Evolutionary conservation across 768 basidiomycete species (phyloP).

Genomic region (Auriscalpium orientale): DNA sequence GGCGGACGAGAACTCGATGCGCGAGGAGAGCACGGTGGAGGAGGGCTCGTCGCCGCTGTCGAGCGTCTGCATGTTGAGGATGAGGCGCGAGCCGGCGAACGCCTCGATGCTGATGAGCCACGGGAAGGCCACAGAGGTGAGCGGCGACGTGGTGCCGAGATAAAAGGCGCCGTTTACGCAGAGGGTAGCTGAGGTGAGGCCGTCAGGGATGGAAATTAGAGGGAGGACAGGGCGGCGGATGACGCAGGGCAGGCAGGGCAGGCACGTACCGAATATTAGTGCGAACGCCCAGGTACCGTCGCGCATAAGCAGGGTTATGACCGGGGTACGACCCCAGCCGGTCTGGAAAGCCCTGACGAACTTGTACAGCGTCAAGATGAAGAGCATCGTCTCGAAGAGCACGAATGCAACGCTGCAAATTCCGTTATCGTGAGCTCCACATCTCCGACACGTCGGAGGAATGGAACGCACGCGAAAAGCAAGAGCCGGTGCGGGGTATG

Average conservation of each 20-base stretch:
- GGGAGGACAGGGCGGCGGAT: not conserved
- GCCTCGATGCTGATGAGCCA: constrained; percentile 1
- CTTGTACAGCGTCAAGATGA: constrained; percentile 18
- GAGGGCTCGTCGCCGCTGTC: not conserved
- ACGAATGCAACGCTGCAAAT: constrained; percentile 16
- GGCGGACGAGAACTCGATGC: not conserved
- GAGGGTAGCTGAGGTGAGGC: constrained; percentile 4
- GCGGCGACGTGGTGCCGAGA: not conserved
- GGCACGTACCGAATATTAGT: constrained; percentile 19
- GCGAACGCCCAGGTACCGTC: constrained; percentile 22
- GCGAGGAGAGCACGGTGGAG: not conserved
- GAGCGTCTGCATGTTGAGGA: constrained; percentile 1
- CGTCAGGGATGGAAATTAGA: not conserved
- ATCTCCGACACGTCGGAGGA: not conserved
- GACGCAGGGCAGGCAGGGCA: not conserved
- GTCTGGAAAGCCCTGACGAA: constrained; percentile 13
- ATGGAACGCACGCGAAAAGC: constrained; percentile 6
- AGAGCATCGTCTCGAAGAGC: constrained; percentile 19
- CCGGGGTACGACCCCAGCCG: constrained; percentile 17
- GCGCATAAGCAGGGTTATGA: constrained; percentile 17
- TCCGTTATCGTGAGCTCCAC: not conserved
- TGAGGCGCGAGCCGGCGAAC: constrained; percentile 1
- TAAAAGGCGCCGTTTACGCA: constrained; percentile 11
- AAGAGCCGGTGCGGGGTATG: constrained; percentile 6
- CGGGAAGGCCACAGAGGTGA: not conserved